Conservation (phyloP, 2,329 filamentous ascomycete species). For the Sphaerostilbella broomeana region DNA sequence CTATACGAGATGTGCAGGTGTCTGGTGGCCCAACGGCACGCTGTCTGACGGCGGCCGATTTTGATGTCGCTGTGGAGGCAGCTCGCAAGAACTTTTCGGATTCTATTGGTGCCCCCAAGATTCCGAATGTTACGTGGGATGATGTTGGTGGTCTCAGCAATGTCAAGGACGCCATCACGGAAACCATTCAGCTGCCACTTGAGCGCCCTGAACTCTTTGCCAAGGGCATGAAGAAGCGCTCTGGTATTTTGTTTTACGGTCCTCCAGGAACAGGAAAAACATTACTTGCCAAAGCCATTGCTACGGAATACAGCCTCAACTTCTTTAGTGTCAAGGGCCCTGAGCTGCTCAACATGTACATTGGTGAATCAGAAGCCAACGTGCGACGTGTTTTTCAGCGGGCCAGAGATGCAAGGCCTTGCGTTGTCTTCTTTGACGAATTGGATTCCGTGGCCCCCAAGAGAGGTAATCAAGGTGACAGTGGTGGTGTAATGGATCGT, state of each 20-base stretch:
- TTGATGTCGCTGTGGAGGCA: slow-evolving; percentile 88
- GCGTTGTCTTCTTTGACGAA: slow-evolving; percentile 91
- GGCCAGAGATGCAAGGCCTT: slow-evolving; percentile 77
- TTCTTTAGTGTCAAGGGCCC: slow-evolving; percentile 93
- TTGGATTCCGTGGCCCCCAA: slow-evolving; percentile 92
- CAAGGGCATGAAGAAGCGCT: slow-evolving; percentile 96
- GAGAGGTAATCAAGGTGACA: slow-evolving; percentile 93
- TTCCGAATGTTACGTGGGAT: slow-evolving; percentile 93
- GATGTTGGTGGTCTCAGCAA: slow-evolving; percentile 90
- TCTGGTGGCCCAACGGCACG: slow-evolving; percentile 75
- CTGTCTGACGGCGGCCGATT: slow-evolving; percentile 74
- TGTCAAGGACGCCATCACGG: slow-evolving; percentile 94
- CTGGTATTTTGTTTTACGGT: slow-evolving; percentile 86
- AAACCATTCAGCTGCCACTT: slow-evolving; percentile 90
- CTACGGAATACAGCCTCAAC: slow-evolving; percentile 87
- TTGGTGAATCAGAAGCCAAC: slow-evolving; percentile 89
- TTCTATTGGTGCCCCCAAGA: slow-evolving; percentile 94
- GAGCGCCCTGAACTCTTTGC: slow-evolving; percentile 90
- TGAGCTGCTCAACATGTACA: slow-evolving; percentile 92
- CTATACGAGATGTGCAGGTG: slow-evolving; percentile 76
- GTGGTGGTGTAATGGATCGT: slow-evolving; percentile 94
- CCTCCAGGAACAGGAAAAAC: slow-evolving; percentile 90
- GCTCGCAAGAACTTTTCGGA: slow-evolving; percentile 98
- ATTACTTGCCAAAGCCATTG: slow-evolving; percentile 85
- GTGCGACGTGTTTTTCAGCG: slow-evolving; percentile 84